Evolutionary conservation across 495 filamentous ascomycete genomes (phyloP).

Genomic region (Penicillium manginii): DNA sequence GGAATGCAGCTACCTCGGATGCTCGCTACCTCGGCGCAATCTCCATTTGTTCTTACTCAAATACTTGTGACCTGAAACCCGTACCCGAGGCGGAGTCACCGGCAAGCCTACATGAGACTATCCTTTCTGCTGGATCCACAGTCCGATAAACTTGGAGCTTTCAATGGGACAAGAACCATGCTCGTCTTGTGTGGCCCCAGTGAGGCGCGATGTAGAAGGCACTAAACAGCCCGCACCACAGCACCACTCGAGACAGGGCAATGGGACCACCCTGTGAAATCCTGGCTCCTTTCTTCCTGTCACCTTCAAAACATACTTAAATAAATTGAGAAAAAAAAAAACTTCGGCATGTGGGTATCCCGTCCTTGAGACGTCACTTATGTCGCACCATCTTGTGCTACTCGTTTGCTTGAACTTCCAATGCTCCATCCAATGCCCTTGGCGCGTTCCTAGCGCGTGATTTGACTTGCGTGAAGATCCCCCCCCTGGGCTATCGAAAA

Average conservation of each 20-base stretch:
- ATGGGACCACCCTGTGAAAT: constrained; percentile 16
- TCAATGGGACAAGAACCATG: constrained; percentile 11
- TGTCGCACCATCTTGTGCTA: constrained; percentile 28
- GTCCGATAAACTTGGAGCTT: constrained; percentile 19
- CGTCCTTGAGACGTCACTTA: constrained; percentile 13
- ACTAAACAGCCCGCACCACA: constrained; percentile 2
- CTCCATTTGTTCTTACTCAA: not conserved
- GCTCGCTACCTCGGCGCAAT: constrained; percentile 6
- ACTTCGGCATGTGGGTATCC: constrained; percentile 20
- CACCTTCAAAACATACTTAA: not conserved
- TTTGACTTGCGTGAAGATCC: constrained; percentile 11
- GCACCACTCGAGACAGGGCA: constrained; percentile 11
- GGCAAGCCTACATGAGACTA: constrained; percentile 5
- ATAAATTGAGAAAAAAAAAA: constrained; percentile 1
- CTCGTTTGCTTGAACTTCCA: constrained; percentile 9
- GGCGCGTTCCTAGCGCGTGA: constrained; percentile 3
- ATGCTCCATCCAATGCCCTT: constrained; percentile 5
- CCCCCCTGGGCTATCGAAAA: constrained; percentile 7
- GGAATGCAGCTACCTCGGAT: constrained; percentile 4
- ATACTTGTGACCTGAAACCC: constrained; percentile 8
- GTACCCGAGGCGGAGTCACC: constrained; percentile 14
- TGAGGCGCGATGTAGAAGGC: constrained; percentile 2
- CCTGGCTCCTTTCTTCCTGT: not conserved
- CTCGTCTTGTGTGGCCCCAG: not conserved
- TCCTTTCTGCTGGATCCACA: constrained; percentile 20